Percentiles rank a stretch among this genome's conserved stretches.
These are phyloP conservation scores for Colletotrichum spinosum DNA, from an alignment of 2,329 filamentous ascomycete genomes.

Conservation along the genomic window DNA sequence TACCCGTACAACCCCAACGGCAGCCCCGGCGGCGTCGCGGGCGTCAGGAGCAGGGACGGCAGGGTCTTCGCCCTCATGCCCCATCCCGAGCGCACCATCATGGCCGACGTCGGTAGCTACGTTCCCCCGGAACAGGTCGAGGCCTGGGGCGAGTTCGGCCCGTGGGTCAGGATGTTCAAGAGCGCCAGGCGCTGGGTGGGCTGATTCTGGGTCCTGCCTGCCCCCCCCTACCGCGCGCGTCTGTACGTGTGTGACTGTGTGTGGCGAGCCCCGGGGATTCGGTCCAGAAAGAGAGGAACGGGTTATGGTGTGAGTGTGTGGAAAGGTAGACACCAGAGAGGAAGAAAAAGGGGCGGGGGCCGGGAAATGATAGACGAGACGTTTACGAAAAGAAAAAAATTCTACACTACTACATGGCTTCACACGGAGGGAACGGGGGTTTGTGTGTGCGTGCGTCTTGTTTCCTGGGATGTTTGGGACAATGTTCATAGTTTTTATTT, in stretches of 20 bases:
- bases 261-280: not conserved
- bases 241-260: too few species aligned
- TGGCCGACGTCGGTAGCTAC: slow-evolving; percentile 83
- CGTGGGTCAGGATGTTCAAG: slow-evolving; percentile 88
- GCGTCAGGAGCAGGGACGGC: slow-evolving; percentile 81
- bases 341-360: not conserved
- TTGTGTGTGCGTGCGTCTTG: not conserved
- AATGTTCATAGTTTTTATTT: not conserved
- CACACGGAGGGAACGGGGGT: slow-evolving; percentile 7
- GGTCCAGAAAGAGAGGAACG: not conserved
- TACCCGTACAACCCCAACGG: slow-evolving; percentile 95
- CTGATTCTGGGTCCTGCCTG: slow-evolving; percentile 41
- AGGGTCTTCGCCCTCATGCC: slow-evolving; percentile 92
- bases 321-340: not conserved
- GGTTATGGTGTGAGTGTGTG: not conserved
- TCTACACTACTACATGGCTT: slow-evolving; percentile 7
- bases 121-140: slow-evolving; percentile 68
- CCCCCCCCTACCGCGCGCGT: not conserved
- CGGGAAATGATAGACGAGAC: not conserved
- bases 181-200: slow-evolving; percentile 91
- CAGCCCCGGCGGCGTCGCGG: slow-evolving; percentile 83
- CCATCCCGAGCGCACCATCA: slow-evolving; percentile 89
- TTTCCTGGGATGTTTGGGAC: not conserved
- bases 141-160: slow-evolving; percentile 83
- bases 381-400: not conserved